Conservation (phyloP, 1,284 basidiomycete genomes). For the Moesziomyces globuligerus region DNA sequence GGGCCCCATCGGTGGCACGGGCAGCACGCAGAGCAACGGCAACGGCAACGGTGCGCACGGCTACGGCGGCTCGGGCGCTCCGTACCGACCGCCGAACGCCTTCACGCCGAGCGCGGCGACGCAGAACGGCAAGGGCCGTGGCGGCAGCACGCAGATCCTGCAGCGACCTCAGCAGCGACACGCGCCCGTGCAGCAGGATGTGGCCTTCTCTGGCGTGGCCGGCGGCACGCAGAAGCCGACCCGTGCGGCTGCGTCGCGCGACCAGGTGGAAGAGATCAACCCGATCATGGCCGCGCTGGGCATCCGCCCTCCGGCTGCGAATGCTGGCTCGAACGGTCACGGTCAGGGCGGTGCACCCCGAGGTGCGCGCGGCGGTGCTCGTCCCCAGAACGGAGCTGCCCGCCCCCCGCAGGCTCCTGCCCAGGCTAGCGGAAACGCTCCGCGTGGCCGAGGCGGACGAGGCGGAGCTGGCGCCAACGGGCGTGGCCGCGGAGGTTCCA, state of each 20-base stretch:
- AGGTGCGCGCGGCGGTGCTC: slow-evolving; percentile 28
- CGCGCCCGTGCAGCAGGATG: slow-evolving; percentile 37
- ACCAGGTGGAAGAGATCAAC: slow-evolving; percentile 37
- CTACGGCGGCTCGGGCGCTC: slow-evolving; percentile 20
- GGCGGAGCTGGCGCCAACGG: slow-evolving; percentile 7
- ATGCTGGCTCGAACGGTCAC: slow-evolving; percentile 13
- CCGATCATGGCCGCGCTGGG: slow-evolving; percentile 49
- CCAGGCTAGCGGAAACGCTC: slow-evolving; percentile 7
- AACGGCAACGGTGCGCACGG: slow-evolving; percentile 32
- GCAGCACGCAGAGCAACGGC: slow-evolving; percentile 24
- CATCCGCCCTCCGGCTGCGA: slow-evolving; percentile 29
- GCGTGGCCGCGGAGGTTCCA: slow-evolving; percentile 1
- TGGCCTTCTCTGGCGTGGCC: slow-evolving; percentile 50
- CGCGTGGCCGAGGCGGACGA: slow-evolving; percentile 31
- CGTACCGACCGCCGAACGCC: slow-evolving; percentile 44
- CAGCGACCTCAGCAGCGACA: slow-evolving; percentile 39
- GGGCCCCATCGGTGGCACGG: slow-evolving; percentile 42
- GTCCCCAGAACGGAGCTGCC: slow-evolving; percentile 3
- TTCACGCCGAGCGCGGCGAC: slow-evolving; percentile 34
- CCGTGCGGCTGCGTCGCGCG: slow-evolving; percentile 11
- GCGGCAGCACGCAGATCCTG: slow-evolving; percentile 36
- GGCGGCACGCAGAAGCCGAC: slow-evolving; percentile 45
- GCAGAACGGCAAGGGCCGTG: slow-evolving; percentile 20
- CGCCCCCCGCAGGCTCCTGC: slow-evolving; percentile 20
- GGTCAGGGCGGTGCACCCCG: slow-evolving; percentile 15